phyloP scores from a whole-genome alignment of 225 moss, liverwort and hornwort genomes.

The Bryum argenteum region DNA sequence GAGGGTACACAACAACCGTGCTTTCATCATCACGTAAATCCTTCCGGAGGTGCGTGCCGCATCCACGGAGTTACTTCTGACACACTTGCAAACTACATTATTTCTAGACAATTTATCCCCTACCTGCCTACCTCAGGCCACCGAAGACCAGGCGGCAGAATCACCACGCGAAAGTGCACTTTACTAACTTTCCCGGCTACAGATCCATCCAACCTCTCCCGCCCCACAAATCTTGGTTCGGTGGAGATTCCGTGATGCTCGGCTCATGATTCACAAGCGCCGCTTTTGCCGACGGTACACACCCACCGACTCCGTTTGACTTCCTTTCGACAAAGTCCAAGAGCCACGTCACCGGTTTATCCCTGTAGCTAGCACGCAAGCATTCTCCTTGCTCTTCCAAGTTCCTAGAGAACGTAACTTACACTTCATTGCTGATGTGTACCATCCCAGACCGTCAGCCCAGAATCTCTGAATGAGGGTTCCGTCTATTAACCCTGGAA shows the following conservation, averaged over 20 bases:
- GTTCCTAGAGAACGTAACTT: too few species aligned
- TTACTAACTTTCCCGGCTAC: not conserved
- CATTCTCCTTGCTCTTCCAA: too few species aligned
- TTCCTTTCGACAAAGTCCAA: not conserved
- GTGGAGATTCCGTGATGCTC: not conserved
- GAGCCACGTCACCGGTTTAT: too few species aligned
- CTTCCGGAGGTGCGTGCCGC: not conserved
- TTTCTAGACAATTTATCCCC: constrained; percentile 19
- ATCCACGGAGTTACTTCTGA: constrained; percentile 24
- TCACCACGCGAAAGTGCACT: not conserved
- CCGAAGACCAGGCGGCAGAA: not conserved
- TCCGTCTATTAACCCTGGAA: too few species aligned
- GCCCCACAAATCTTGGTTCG: constrained; percentile 12
- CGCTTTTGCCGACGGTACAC: not conserved
- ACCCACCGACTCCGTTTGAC: not conserved
- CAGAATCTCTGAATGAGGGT: too few species aligned
- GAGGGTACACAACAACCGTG: too few species aligned
- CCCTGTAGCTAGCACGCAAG: too few species aligned
- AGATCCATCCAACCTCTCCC: not conserved
- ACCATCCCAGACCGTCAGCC: too few species aligned
- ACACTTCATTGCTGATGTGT: too few species aligned
- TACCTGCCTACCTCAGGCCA: not conserved
- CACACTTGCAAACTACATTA: constrained; percentile 2
- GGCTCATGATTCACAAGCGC: too few species aligned
- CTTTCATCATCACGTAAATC: not conserved